Base-by-base conservation (phyloP, 805 yeast species). In the Millerozyma miso region DNA sequence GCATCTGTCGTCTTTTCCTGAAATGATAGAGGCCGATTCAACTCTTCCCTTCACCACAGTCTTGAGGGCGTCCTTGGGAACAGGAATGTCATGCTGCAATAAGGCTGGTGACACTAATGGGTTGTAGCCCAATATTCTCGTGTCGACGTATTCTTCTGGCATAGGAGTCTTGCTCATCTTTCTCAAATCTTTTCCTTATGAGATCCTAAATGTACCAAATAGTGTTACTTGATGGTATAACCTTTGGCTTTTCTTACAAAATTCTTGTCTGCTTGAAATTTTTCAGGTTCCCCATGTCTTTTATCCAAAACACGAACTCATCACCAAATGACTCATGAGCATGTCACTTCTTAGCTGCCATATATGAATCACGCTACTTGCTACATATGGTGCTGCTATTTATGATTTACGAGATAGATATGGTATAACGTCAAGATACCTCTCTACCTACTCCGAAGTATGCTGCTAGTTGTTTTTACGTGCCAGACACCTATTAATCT, bases 61-160 rank as follows among this genome's bases (percentile, higher is more conserved):
- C 46, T 76, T 77, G 45, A 79, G 64, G 34, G 86, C 71, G 40
- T 64, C 56, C 44, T 70, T 67, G 4, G 74, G 58, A 39, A 87
- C 82, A 37, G 93, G 90, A 49, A 85, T 77, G 62, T 93, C 97
- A 48, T 81, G 81, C 60, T 89, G 95, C 43, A 93, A 71, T 40
- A 90, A 76, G 44, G 90, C 97, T 45, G 99, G 99, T 1, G 98
- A 84, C 19, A 88, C 83, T 51, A 93, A 73, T 12, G 99, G 99
- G 59, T 91, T 95, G 80, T 89, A 91, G 48, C 97, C 97, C 47
- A 81, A 69, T 56, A 88, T 78, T 71, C 88, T 74, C 53, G 85
- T 84, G 54, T 87, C 91, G 52, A 78, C 83, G 71, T 76, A 78
- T 60, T 84, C 90, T 51, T 79, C 83, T 45, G 80, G 80, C 38